Evolutionary conservation across 331 rosid species (phyloP), one percentile per base, ranked within the genome.

Genomic region (Saraca asoca): DNA sequence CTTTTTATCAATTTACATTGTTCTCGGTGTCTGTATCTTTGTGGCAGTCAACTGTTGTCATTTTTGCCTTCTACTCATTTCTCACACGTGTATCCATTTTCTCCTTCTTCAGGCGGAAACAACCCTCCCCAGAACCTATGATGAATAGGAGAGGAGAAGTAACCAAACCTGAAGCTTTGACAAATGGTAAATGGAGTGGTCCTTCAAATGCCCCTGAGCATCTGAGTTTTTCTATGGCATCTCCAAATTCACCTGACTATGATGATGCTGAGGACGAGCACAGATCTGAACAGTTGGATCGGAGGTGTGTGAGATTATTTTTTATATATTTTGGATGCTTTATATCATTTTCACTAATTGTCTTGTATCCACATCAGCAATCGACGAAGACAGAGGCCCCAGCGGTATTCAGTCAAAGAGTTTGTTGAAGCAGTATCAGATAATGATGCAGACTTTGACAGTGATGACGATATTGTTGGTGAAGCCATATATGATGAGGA

Each of bases 381-480:
- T 60, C 87, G 99, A 24, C 88, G 85, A 51, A 86, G 95, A 74
- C 88, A 80, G 75, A 88, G 85, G 74, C 99, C 99, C 52, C 87
- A 79, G 62, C 90, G 96, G 65, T 94, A 94, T 79, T 90, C 96
- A 29, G 95, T 75, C 69, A 91, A 77, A 49, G 99, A 90, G 14
- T 94, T 84, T 66, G 87, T 90, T 62, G 95, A 85, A 58, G 91
- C 80, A 37, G 76, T 83, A 31, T 88, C 95, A 44, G 96, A 88
- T 77, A 83, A 90, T 74, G 97, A 88, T 20, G 80, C 71, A 66
- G 96, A 84, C 37, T 90, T 76, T 31, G 96, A 88, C 70, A 94
- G 97, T 33, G 99, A 94, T 68, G 97, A 94, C 55, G 99, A 94
- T 43, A 94, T 94, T 71, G 96, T 94, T 71, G 99, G 99, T 37